These are phyloP conservation scores for Hirsutella minnesotensis DNA, from an alignment of 2,329 filamentous ascomycete species.

Conservation along the genomic window DNA sequence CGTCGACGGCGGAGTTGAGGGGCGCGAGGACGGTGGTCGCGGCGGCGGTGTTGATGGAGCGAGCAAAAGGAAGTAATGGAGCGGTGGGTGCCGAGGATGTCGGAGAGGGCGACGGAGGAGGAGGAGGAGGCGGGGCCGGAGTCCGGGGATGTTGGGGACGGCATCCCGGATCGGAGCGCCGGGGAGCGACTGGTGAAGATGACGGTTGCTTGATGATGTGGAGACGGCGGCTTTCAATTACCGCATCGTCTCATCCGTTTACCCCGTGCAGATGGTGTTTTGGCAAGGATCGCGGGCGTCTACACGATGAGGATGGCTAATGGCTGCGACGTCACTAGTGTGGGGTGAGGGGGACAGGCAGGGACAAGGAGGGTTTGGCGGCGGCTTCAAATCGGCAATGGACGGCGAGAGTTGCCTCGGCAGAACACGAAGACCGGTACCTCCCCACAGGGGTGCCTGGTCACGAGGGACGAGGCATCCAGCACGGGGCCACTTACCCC, in stretches of 20 bases:
- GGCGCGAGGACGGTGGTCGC: constrained; percentile 85
- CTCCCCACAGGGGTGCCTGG: no score
- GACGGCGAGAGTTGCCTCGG: background rate
- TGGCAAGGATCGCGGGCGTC: no score
- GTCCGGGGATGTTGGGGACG: constrained; percentile 10
- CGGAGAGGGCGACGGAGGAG: constrained; percentile 58
- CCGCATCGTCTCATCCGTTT: no score
- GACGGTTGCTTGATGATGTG: no score
- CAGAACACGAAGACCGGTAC: no score
- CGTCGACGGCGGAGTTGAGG: constrained; percentile 68
- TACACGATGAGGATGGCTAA: no score
- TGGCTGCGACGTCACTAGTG: background rate
- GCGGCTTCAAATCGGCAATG: background rate
- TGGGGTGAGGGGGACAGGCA: background rate
- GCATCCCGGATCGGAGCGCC: constrained; percentile 5
- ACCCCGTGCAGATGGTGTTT: no score
- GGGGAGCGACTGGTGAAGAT: background rate
- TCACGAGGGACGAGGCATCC: no score
- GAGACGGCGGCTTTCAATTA: no score
- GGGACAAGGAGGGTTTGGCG: background rate
- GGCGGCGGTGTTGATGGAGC: constrained; percentile 50
- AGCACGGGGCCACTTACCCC: no score
- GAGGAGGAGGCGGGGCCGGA: constrained; percentile 9
- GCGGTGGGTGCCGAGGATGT: constrained; percentile 71
- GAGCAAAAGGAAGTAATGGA: constrained; percentile 76